phyloP scores from a whole-genome alignment of 345 rosid species.

The Streptanthus diversifolius region DNA sequence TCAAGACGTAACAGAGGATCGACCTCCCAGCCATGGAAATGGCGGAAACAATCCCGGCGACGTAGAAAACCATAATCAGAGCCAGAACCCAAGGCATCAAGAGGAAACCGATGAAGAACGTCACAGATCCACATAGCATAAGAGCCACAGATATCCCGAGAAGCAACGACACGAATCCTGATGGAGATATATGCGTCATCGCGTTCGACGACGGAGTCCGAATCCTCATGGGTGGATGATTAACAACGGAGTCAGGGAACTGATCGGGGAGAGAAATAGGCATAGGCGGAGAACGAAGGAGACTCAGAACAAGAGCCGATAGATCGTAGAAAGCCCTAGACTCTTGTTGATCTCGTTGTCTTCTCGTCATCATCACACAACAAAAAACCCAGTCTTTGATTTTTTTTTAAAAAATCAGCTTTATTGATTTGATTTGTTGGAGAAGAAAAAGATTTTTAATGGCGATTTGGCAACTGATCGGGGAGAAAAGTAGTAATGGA shows the following conservation, averaged over 20 bases:
- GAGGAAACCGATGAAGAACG: slow-evolving; percentile 87
- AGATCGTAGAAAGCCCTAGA: slow-evolving; percentile 62
- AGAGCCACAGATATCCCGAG: slow-evolving; percentile 72
- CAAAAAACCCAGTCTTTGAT: too few species aligned
- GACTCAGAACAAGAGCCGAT: slow-evolving; percentile 54
- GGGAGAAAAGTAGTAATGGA: background rate
- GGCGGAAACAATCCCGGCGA: slow-evolving; percentile 71
- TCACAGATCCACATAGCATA: slow-evolving; percentile 89
- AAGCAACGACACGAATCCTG: slow-evolving; percentile 81
- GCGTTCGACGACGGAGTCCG: slow-evolving; percentile 21
- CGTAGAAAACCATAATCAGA: slow-evolving; percentile 63
- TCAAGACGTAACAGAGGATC: slow-evolving; percentile 47
- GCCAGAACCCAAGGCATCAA: slow-evolving; percentile 95
- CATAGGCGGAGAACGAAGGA: slow-evolving; percentile 65
- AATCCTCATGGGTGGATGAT: background rate
- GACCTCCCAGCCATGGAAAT: slow-evolving; percentile 67
- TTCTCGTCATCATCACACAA: slow-evolving; percentile 42
- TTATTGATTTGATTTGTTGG: too few species aligned
- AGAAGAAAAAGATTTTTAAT: too few species aligned
- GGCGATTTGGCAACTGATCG: too few species aligned
- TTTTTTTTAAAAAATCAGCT: too few species aligned
- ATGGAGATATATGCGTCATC: slow-evolving; percentile 57
- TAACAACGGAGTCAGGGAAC: slow-evolving; percentile 5
- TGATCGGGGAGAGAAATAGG: slow-evolving; percentile 52
- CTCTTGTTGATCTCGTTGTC: slow-evolving; percentile 51